A percentile compares a stretch with the other conserved stretches of the same genome.
phyloP scores from a whole-genome alignment of 2,329 filamentous ascomycete species.

The Diplodia sapinea region DNA sequence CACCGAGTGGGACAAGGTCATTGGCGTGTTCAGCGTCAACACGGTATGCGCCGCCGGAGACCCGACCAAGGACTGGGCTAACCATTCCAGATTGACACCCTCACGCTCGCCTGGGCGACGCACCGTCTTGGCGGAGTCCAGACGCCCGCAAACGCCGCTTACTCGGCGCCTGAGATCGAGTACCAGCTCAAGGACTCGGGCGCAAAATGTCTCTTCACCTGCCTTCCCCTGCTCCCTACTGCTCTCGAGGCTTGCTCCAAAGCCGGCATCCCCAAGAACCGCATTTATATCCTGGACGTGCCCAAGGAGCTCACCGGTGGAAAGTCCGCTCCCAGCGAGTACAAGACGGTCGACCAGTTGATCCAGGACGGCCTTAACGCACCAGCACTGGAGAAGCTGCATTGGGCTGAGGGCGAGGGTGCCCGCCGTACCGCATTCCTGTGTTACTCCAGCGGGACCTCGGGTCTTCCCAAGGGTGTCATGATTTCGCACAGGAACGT shows the following conservation, averaged over 20 bases:
- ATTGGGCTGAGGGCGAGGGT: constrained; percentile 69
- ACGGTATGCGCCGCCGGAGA: constrained; percentile 57
- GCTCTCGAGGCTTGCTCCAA: constrained; percentile 69
- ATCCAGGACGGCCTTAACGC: constrained; percentile 65
- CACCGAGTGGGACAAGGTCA: constrained; percentile 80
- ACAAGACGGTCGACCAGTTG: constrained; percentile 71
- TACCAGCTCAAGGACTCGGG: constrained; percentile 74
- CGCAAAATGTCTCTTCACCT: constrained; percentile 75
- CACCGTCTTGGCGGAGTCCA: constrained; percentile 77
- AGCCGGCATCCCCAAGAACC: constrained; percentile 66
- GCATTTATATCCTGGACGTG: constrained; percentile 72
- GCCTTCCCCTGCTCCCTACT: constrained; percentile 67
- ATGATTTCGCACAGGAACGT: constrained; percentile 83
- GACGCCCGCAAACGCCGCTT: constrained; percentile 76
- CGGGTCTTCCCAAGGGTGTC: constrained; percentile 82
- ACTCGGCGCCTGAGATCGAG: constrained; percentile 71
- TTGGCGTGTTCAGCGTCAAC: constrained; percentile 79
- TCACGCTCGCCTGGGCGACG: constrained; percentile 74
- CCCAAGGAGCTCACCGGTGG: constrained; percentile 61
- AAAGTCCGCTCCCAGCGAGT: constrained; percentile 54
- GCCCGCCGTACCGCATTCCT: constrained; percentile 74
- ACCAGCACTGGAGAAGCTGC: constrained; percentile 60
- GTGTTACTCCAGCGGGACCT: constrained; percentile 81
- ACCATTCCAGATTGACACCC: constrained; percentile 68
- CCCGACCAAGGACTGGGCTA: too few relatives aligned